Base-by-base conservation (phyloP, 108 stramenopile genomes). In the Skeletonema marinoi region DNA sequence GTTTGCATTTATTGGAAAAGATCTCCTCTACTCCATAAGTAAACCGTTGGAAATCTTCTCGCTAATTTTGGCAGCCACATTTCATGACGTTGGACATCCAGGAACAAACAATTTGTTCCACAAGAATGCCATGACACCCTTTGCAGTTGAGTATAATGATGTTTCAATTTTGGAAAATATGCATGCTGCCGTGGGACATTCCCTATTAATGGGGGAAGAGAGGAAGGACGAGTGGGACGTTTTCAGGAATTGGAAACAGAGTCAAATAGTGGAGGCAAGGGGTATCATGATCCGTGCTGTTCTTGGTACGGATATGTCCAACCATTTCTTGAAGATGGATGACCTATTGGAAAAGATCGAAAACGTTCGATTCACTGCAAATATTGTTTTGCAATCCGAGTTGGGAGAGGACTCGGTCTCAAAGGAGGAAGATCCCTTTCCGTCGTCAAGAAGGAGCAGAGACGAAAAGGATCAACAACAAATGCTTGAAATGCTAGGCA, bases 1-100 rank as follows among this genome's bases (percentile, higher is more conserved):
- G 31, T 46, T 75, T 54, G 65, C 65, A 69, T 73, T 87, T 46
- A 65, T 81, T 14, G 54, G 48, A 30, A 63, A 64, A 13, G 72
- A 75, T 44, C 36, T 76, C 12, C 81, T 73, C 21, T 46, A 72
- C 2, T 36, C 70, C 14, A 39, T 86, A 10, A 66, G 77, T 19
- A 76, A 72, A 3, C 38, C 62, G 31, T 25, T 89, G 58, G 86
- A 95, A 31, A 35, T 86, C 32, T 85, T 91, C 17, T 85, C 87
- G 5, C 78, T 95, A 4, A 68, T 92, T 13, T 33, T 94, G 36
- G 88, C 91, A 3, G 92, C 89, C 19, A 66, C 92, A 4, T 78
- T 86, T 50, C 96, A 97, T 78, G 96, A 97, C 71, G 78, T 97
- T n/a, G 89, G 88, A 12, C 96, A 97, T 75, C 93, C 93, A 1